phyloP scores from a whole-genome alignment of 2,329 filamentous ascomycete genomes.

The Botryosphaeria agaves region DNA sequence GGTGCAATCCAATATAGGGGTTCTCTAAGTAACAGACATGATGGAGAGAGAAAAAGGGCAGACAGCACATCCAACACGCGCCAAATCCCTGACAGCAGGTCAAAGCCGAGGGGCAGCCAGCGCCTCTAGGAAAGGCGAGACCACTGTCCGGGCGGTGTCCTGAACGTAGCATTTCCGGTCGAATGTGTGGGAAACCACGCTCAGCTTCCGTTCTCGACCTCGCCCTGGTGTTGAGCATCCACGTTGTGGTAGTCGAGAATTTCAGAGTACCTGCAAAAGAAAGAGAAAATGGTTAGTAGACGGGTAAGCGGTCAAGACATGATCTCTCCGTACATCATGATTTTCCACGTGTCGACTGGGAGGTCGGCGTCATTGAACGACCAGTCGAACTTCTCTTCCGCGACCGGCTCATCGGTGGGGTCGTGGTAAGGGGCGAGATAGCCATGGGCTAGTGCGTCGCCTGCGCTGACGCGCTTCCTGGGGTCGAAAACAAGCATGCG shows the following conservation, averaged over 20 bases:
- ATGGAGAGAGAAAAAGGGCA: no score
- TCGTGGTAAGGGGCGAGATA: constrained; percentile 97
- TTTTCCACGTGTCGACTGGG: constrained; percentile 99
- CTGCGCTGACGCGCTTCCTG: constrained; percentile 82
- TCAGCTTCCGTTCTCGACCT: constrained; percentile 8
- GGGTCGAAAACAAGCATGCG: constrained; percentile 97
- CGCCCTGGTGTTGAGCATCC: constrained; percentile 28
- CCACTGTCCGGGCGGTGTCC: no score
- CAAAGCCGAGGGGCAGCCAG: no score
- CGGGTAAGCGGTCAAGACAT: no score
- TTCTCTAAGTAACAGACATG: no score
- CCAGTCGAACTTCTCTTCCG: constrained; percentile 98
- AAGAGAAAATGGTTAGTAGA: constrained; percentile 2
- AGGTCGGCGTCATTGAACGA: constrained; percentile 97
- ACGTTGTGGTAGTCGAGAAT: constrained; percentile 98
- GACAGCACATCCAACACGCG: no score
- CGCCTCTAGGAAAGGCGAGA: no score
- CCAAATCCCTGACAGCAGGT: no score
- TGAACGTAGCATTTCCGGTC: no score
- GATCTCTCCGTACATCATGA: constrained; percentile 99
- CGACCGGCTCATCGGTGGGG: constrained; percentile 85
- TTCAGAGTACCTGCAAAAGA: constrained; percentile 93
- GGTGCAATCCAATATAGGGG: no score
- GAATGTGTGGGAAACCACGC: no score
- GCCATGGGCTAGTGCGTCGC: constrained; percentile 72